phyloP scores from a whole-genome alignment of 106 monocot genomes.

The Dendrobium officinale region DNA sequence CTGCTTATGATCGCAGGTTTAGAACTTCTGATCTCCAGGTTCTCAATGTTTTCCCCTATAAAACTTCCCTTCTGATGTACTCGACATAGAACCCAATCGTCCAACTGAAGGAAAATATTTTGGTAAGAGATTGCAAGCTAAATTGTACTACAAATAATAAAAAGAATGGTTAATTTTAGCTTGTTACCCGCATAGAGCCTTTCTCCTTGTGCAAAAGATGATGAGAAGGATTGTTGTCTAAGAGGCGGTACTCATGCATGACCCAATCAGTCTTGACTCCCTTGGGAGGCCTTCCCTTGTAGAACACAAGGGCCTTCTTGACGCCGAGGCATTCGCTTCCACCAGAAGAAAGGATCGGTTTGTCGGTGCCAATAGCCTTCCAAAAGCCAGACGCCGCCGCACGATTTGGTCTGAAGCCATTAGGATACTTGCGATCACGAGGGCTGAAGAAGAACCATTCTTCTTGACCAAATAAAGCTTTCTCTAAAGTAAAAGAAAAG shows the following conservation, averaged over 20 bases:
- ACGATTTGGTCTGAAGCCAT: conserved; percentile 18
- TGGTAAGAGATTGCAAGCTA: background rate
- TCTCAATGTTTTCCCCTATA: background rate
- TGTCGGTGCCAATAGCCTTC: conserved; percentile 39
- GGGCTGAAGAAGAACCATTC: conserved; percentile 33
- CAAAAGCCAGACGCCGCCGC: conserved; percentile 28
- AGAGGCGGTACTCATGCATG: conserved; percentile 69
- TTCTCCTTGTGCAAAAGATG: background rate
- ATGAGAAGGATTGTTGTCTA: background rate
- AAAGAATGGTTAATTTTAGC: background rate
- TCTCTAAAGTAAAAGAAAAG: conserved; percentile 1
- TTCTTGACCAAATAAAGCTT: conserved; percentile 22
- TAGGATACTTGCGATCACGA: conserved; percentile 22
- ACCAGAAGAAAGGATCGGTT: conserved; percentile 24
- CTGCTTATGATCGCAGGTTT: no score
- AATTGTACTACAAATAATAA: background rate
- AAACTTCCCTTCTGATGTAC: background rate
- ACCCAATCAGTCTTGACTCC: conserved; percentile 57
- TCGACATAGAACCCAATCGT: background rate
- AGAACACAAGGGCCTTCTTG: conserved; percentile 42
- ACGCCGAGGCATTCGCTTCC: conserved; percentile 29
- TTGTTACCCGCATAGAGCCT: background rate
- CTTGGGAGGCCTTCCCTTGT: conserved; percentile 33
- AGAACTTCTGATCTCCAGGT: no score
- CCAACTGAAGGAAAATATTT: background rate